Evolutionary conservation across 2,329 filamentous ascomycete species (phyloP), one percentile per base, ranked within the genome.

Genomic region (Scorias spongiosa): DNA sequence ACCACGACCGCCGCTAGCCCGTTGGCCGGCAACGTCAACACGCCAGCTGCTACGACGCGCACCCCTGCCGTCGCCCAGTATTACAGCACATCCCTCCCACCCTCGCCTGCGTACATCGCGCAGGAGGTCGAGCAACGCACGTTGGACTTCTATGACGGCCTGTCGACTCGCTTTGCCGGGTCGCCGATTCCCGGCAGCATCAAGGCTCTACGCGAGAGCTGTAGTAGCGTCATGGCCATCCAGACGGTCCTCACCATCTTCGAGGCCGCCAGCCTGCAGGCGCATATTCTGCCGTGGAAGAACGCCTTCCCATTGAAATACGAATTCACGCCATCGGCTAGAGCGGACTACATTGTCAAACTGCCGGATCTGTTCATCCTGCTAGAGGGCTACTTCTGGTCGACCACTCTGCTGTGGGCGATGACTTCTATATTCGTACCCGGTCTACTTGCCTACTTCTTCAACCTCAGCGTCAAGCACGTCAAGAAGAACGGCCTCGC

Each of bases 281-380:
- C 68, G 41, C 78, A 82, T 59, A 68, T 93, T 43, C 69, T 95
- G 5, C 75, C 82, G 20, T 75, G 81, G 58, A 72, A 74, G 53
- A 84, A 81, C 58, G 75, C 81, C 48, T 81, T 87, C 81, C 81
- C 46, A 69, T 87, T 42, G 83, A 84, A 5, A 71, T 82, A 43
- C 52, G 62, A 10, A 60, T 68, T 15, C 61, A 84, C 17, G 68
- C 71, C 45, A 75, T 74, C 11, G 48, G 49, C 5, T 39, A 46
- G 17, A 30, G 47, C 4, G 14, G 44, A 17, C 38, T 40, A 40
- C 20, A 46, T 53, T 7, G 67, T 93, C 48, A 72, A 76, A 54
- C 63, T 91, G 15, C 86, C 88, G 0, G 84, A 96, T 62, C 69
- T 93, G 53, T 93, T 91, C 63, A 64, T 81, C 28, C 67, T 95